These are phyloP conservation scores for Tricholoma saponaceum DNA, from an alignment of 768 basidiomycete species.

Conservation along the genomic window DNA sequence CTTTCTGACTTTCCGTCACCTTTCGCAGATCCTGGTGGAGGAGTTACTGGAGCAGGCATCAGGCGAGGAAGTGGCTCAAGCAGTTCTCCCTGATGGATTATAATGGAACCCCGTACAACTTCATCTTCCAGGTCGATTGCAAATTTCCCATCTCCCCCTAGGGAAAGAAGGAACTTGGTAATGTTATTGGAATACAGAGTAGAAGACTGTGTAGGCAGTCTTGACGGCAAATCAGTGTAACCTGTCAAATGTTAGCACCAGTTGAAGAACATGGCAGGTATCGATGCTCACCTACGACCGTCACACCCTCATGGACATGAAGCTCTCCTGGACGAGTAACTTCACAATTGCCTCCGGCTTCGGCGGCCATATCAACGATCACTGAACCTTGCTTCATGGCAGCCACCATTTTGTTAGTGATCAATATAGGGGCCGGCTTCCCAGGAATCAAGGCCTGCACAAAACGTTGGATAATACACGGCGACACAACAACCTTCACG, in stretches of 20 bases:
- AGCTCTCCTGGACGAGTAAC: conserved; percentile 78
- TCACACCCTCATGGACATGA: conserved; percentile 68
- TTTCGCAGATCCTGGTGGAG: conserved; percentile 46
- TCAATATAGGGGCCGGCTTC: conserved; percentile 80
- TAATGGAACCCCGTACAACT: conserved; percentile 77
- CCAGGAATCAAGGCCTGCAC: conserved; percentile 78
- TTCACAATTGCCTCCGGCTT: conserved; percentile 88
- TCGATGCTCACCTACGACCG: conserved; percentile 61
- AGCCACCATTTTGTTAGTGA: conserved; percentile 80
- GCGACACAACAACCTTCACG: conserved; percentile 11
- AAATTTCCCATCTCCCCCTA: conserved; percentile 62
- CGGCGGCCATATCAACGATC: conserved; percentile 82
- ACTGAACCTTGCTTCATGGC: conserved; percentile 94
- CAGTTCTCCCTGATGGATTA: conserved; percentile 62
- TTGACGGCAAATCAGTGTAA: conserved; percentile 83
- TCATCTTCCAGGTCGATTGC: conserved; percentile 74
- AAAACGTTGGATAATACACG: not conserved
- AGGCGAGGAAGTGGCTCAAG: conserved; percentile 67
- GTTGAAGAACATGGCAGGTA: not conserved
- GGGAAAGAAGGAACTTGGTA: conserved; percentile 82
- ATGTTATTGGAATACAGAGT: conserved; percentile 91
- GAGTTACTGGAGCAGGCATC: conserved; percentile 54
- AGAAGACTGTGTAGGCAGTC: conserved; percentile 85
- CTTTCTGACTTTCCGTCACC: conserved; percentile 42
- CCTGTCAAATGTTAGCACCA: conserved; percentile 35